phyloP scores from a whole-genome alignment of 1,284 basidiomycete genomes.

The Tilletia caries region DNA sequence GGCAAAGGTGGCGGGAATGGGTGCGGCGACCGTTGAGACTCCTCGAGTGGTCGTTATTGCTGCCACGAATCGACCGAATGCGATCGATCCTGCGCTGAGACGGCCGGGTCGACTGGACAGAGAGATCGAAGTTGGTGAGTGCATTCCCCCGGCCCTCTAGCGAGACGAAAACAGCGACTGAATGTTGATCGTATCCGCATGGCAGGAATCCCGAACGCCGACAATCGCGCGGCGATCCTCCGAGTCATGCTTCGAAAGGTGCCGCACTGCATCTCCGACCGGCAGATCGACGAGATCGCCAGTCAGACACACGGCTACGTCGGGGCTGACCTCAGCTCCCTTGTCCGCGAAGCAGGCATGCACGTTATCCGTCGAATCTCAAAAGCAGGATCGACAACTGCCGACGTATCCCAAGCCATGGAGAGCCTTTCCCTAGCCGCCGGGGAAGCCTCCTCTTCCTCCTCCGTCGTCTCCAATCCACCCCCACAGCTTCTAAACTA shows the following conservation, averaged over 20 bases:
- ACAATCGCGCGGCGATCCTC: slow-evolving; percentile 77
- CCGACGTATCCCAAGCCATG: background rate
- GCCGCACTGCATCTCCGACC: slow-evolving; percentile 68
- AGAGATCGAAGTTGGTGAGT: slow-evolving; percentile 89
- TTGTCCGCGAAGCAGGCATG: slow-evolving; percentile 89
- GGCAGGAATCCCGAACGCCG: slow-evolving; percentile 79
- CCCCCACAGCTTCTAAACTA: slow-evolving; percentile 56
- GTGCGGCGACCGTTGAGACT: background rate
- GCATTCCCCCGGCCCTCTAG: slow-evolving; percentile 5
- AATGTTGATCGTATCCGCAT: background rate
- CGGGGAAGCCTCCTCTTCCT: background rate
- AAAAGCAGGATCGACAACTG: background rate
- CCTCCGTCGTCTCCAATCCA: background rate
- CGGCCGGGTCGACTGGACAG: slow-evolving; percentile 92
- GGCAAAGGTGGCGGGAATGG: slow-evolving; percentile 13
- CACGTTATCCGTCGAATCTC: slow-evolving; percentile 73
- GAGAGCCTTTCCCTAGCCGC: background rate
- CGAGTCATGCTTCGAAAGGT: slow-evolving; percentile 74
- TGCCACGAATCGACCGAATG: slow-evolving; percentile 94
- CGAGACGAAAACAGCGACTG: background rate
- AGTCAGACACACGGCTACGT: slow-evolving; percentile 90
- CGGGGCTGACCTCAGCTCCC: slow-evolving; percentile 86
- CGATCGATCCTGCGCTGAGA: slow-evolving; percentile 90
- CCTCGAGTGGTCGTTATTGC: slow-evolving; percentile 87
- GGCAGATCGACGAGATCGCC: slow-evolving; percentile 68